phyloP scores from a whole-genome alignment of 1,139 yeast genomes.

The Saccharomyces hybrid region DNA sequence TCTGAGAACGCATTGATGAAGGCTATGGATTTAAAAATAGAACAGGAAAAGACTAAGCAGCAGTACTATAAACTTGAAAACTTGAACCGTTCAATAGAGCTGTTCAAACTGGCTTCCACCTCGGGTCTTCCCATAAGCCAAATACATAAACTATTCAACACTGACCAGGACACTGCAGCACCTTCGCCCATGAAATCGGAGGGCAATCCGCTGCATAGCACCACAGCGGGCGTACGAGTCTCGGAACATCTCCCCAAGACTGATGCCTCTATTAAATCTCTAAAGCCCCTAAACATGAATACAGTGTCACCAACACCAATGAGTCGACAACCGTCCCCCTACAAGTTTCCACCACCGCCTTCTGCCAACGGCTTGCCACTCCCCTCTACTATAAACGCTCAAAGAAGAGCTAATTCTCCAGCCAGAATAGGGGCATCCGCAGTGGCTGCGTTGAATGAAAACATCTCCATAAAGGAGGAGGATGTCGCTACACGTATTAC shows the following conservation, averaged over 20 bases:
- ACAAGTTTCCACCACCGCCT: conserved; percentile 20
- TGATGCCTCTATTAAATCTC: neutral
- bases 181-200: neutral
- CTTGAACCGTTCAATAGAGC: conserved; percentile 50
- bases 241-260: neutral
- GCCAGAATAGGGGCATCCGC: conserved; percentile 69
- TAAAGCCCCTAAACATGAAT: conserved; percentile 6
- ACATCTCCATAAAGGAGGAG: conserved; percentile 28
- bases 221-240: neutral
- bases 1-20: conserved; percentile 55
- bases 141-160: conserved; percentile 55
- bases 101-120: conserved; percentile 53
- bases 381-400: conserved; percentile 9
- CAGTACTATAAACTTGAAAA: conserved; percentile 65
- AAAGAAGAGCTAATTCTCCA: conserved; percentile 50
- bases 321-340: conserved; percentile 14
- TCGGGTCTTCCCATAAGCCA: conserved; percentile 60
- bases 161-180: conserved; percentile 10
- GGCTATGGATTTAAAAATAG: conserved; percentile 56
- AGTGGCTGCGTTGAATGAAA: conserved; percentile 44
- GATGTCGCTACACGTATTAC: conserved; percentile 14
- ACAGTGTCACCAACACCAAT: conserved; percentile 6
- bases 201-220: neutral
- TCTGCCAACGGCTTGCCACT: neutral
- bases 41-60: conserved; percentile 80